Evolutionary conservation across 1,284 basidiomycete genomes (phyloP), one percentile per base, ranked within the genome.

Genomic region (Lentinula novae-zelandiae): DNA sequence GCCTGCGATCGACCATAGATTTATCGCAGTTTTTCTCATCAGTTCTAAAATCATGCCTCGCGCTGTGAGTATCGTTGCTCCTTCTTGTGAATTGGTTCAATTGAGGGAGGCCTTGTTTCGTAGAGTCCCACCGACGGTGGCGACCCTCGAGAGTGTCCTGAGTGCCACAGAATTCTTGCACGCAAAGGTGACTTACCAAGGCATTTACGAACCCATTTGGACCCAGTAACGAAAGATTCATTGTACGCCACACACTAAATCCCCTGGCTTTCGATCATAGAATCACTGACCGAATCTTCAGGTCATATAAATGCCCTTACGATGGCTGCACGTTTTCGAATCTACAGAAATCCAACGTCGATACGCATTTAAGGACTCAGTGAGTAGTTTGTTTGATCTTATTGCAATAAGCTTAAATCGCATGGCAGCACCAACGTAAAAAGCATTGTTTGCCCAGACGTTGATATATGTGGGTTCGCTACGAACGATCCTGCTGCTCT

Each of bases 341-440:
- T 51, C 61, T 68, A 1, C 68, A 69, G 46, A 66, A 65, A 38
- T 63, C 61, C 13, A 69, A 70, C 49, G 62, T 69, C 9, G 55
- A 63, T 9, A 67, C 62, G 4, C 69, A 70, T 60, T 34, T 67
- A 34, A 20, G 64, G 13, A 60, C 53, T 9, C 62, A 63, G 62
- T 63, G 50, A 53, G 62, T 63, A 9, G 10, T 38, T 40, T 3
- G 17, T 15, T n/a, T n/a, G 13, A 53, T 15, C 20, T 15, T 31
- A 5, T 42, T 15, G 27, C 27, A 27, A 31, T n/a, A 6, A 22
- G 9, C n/a, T 12, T 5, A n/a, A 12, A 22, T 39, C 10, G 15
- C 6, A 15, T 50, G 33, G 10, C 33, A 62, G 61, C 46, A 53
- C 53, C n/a, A 44, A 50, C 3, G 31, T 49, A 6, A 56, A 59